These are phyloP conservation scores for Suaeda aralocaspica DNA, from an alignment of 148 eudicot species.

Conservation along the genomic window DNA sequence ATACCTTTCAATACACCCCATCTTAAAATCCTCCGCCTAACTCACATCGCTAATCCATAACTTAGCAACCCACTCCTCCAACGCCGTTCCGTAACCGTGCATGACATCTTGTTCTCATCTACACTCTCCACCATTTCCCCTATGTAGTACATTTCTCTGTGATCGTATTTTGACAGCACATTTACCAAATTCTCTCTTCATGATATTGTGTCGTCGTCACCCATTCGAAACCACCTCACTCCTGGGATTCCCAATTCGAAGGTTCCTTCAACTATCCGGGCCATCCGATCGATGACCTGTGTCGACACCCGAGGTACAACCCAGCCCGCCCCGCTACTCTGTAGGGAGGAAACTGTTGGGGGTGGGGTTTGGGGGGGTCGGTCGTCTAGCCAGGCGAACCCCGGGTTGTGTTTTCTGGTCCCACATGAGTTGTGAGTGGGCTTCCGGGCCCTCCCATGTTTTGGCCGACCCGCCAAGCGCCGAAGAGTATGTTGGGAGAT, in stretches of 20 bases:
- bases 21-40: slow-evolving; percentile 45
- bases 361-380: slow-evolving; percentile 19
- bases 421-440: slow-evolving; percentile 70
- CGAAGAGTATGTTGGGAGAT: slow-evolving; percentile 61
- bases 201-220: slow-evolving; percentile 91
- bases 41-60: slow-evolving; percentile 52
- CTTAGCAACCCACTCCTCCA: slow-evolving; percentile 89
- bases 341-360: slow-evolving; percentile 32
- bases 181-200: slow-evolving; percentile 53
- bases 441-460: slow-evolving; percentile 53
- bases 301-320: slow-evolving; percentile 19
- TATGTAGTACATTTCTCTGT: slow-evolving; percentile 59
- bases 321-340: slow-evolving; percentile 38
- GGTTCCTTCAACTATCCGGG: slow-evolving; percentile 54
- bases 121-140: slow-evolving; percentile 81
- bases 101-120: slow-evolving; percentile 67
- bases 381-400: slow-evolving; percentile 64
- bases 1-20: slow-evolving; percentile 71
- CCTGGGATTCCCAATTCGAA: slow-evolving; percentile 40
- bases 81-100: slow-evolving; percentile 80
- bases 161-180: slow-evolving; percentile 64
- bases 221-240: slow-evolving; percentile 91
- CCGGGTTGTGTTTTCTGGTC: slow-evolving; percentile 48
- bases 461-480: slow-evolving; percentile 57
- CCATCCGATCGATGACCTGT: slow-evolving; percentile 42